Base-by-base conservation (phyloP, 208 protist species). In the Zelonia costaricensis region DNA sequence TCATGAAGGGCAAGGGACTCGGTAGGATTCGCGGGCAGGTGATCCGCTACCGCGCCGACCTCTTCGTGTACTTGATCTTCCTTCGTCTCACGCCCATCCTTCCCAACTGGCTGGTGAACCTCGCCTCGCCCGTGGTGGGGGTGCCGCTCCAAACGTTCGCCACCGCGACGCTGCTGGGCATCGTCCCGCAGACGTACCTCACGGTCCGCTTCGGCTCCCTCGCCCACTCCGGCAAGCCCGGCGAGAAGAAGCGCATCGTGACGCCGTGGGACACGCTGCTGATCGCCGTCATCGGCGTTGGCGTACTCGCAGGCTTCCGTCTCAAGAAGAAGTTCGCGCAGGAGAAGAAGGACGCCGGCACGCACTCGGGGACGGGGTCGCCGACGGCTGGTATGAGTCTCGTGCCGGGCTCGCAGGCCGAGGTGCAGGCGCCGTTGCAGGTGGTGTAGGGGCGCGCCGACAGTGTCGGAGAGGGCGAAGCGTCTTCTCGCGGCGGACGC, bases 91-190 rank as follows among this genome's bases (percentile, higher is more conserved):
- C 94, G 2, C 93, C 95, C 13, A 71, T 98, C 30, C 52, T 98
- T 18, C 95, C 95, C 12, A 98, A 98, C 65, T 98, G 92, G 92
- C 79, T 97, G 9, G 78, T 98, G n/a, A 98, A 97, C 70, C 54
- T 96, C 1, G 84, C 92, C 0, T 91, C 88, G 5, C 95, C 95
- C 0, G 57, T 95, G 5, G 76, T 91, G 4, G 78, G 78, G 7
- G 87, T 96, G 2, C 83, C 86, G 8, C 51, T 94, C 18, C 40
- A 33, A 5, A 57, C 77, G 20, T 96, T 97, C 73, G 85, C 76
- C 0, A 49, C 80, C 10, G 92, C 83, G 5, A 98, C 94, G 0
- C 61, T 84, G 55, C 23, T 97, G 5, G 94, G 94, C 15, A 95
- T 97, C 39, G 49, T 91, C 18, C 93, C 93, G 31, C 92, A 95